Evolutionary conservation across 768 basidiomycete genomes (phyloP).

Genomic region (Mycena vitilis): DNA sequence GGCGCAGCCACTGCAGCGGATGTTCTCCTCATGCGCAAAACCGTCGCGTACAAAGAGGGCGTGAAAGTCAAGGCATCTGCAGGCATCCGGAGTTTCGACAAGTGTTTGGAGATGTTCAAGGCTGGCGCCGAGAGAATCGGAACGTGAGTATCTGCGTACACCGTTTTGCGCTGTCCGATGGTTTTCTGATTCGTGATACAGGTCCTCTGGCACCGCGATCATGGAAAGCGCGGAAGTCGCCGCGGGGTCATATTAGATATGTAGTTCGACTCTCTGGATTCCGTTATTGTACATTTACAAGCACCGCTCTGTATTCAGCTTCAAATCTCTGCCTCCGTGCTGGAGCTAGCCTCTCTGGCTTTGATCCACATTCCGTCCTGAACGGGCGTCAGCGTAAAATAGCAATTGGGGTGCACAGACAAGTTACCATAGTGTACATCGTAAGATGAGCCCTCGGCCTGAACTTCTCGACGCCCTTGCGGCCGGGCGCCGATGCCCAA

Average conservation of each 20-base stretch:
- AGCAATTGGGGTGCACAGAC: neutral
- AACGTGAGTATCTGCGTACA: constrained; percentile 52
- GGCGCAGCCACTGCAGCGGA: constrained; percentile 60
- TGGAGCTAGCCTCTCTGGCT: constrained; percentile 13
- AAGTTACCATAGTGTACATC: constrained; percentile 42
- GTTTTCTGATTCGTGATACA: neutral
- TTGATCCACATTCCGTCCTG: constrained; percentile 33
- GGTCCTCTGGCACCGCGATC: constrained; percentile 44
- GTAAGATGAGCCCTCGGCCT: constrained; percentile 52
- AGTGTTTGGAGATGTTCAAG: constrained; percentile 58
- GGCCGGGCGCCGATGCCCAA: constrained; percentile 46
- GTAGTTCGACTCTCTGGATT: too few species aligned
- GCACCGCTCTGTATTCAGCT: neutral
- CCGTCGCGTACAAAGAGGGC: constrained; percentile 51
- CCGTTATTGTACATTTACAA: too few species aligned
- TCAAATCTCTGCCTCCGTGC: constrained; percentile 5
- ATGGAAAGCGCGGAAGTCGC: constrained; percentile 37
- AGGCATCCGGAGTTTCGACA: constrained; percentile 60
- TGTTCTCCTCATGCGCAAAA: constrained; percentile 56
- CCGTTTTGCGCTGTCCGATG: too few species aligned
- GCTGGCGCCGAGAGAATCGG: constrained; percentile 66
- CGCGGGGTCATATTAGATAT: constrained; percentile 34
- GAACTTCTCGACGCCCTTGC: constrained; percentile 48
- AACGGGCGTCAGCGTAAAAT: neutral
- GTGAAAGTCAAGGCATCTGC: constrained; percentile 66